Evolutionary conservation across 2,329 filamentous ascomycete genomes (phyloP), one percentile per base, ranked within the genome.

Genomic region (Clarireedia sp.): DNA sequence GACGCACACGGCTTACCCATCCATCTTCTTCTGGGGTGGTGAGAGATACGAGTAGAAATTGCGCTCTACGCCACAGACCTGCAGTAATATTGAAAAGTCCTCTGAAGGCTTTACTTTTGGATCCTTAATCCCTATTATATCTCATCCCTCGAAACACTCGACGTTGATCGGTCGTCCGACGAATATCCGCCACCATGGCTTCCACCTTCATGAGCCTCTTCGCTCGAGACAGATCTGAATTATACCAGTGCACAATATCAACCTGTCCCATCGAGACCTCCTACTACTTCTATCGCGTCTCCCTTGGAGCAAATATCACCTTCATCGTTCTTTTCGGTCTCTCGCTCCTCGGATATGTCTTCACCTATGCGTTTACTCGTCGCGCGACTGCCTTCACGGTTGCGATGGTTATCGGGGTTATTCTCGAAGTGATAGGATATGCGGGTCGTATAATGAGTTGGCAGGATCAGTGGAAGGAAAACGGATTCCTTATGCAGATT

Each of bases 381-480:
- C 72, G 71, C 50, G 78, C 75, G 10, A 74, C 73, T 55, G 72
- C 71, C 48, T 84, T 82, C 68, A 71, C 72, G 52, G 60, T 77
- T n/a, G 75, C 77, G 45, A 77, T 86, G 70, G 54, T 72, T 1
- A 68, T 77, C 0, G 83, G 83, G 6, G 71, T 79, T 17, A 48
- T 76, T 41, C 72, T 74, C 33, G 83, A 86, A 67, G 68, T 83
- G 14, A 60, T 83, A 23, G 83, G 83, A 10, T 86, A 87, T 60
- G 69, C 68, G 0, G 83, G 78, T 2, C 75, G 84, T 9, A 69
- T 86, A 33, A 70, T 78, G 63, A 76, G 80, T 64, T 76, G 75
- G 64, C 49, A 75, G 38, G 77, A 86, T 62, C 75, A 75, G 3
- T 85, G 75, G 72, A 60, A 63, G n/a, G 66, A 74, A 59, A 66